phyloP scores from a whole-genome alignment of 2,329 filamentous ascomycete genomes.

The Aspergillus costaricaensis region DNA sequence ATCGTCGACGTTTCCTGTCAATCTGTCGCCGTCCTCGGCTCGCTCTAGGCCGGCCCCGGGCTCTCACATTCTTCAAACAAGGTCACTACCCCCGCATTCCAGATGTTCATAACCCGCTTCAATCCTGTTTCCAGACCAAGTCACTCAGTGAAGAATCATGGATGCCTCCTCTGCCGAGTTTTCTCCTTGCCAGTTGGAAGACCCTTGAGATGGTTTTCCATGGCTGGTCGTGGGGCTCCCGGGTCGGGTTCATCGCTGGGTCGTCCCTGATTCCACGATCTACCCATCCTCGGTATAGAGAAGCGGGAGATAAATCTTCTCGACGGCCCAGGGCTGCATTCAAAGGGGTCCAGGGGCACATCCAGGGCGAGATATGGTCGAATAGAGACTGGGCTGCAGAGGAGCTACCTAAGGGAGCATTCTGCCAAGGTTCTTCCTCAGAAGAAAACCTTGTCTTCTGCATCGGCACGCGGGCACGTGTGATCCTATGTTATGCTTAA shows the following conservation, averaged over 20 bases:
- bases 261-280: not conserved
- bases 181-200: not conserved
- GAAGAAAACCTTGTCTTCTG: not conserved
- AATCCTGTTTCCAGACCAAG: not conserved
- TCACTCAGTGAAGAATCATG: not conserved
- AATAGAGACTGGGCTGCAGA: not conserved
- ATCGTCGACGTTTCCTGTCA: not conserved
- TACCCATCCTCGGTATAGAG: not conserved
- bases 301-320: not conserved
- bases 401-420: not conserved
- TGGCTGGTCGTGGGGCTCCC: not conserved
- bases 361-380: not conserved
- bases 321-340: not conserved
- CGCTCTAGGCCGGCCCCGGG: not conserved
- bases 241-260: not conserved
- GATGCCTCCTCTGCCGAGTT: not conserved
- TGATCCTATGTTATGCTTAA: not conserved
- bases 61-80: not conserved
- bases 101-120: not conserved
- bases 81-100: not conserved
- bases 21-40: not conserved
- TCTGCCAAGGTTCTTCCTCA: not conserved
- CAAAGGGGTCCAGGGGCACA: not conserved
- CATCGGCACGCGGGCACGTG: not conserved
- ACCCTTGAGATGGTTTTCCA: not conserved